These are phyloP conservation scores for Fusarium sp. DNA, from an alignment of 2,329 filamentous ascomycete genomes.

Conservation along the genomic window DNA sequence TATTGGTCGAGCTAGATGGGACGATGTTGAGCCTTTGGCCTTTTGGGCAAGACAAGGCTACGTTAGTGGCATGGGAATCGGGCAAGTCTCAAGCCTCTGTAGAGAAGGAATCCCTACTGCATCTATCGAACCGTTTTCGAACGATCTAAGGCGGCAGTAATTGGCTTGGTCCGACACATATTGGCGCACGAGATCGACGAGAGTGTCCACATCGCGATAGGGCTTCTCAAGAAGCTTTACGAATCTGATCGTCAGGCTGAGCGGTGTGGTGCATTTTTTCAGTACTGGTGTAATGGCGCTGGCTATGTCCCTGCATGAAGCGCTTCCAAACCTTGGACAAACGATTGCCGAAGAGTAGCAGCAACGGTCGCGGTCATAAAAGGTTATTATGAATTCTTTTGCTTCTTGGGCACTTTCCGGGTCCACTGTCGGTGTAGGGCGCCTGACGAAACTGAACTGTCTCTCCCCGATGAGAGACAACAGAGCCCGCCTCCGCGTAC, in stretches of 20 bases:
- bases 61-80: slow-evolving; percentile 9
- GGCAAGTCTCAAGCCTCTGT: slow-evolving; percentile 24
- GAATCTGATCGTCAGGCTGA: slow-evolving; percentile 1
- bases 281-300: slow-evolving; percentile 6
- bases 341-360: not conserved
- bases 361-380: not conserved
- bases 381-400: slow-evolving; percentile 2
- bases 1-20: slow-evolving; percentile 39
- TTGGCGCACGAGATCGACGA: slow-evolving; percentile 20
- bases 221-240: slow-evolving; percentile 5
- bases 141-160: slow-evolving; percentile 16
- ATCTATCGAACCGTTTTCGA: slow-evolving; percentile 29
- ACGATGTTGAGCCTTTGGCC: slow-evolving; percentile 23
- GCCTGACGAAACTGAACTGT: not conserved
- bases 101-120: slow-evolving; percentile 16
- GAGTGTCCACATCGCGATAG: slow-evolving; percentile 16
- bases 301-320: slow-evolving; percentile 32
- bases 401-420: not conserved
- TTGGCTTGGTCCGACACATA: slow-evolving; percentile 13
- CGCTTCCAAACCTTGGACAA: slow-evolving; percentile 15
- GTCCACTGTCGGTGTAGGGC: not conserved
- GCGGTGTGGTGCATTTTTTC: slow-evolving; percentile 23
- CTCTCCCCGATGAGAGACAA: not conserved
- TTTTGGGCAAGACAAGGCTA: slow-evolving; percentile 26
- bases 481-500: not conserved